Base-by-base conservation (phyloP, 2,329 filamentous ascomycete species). In the Fusarium sp. region DNA sequence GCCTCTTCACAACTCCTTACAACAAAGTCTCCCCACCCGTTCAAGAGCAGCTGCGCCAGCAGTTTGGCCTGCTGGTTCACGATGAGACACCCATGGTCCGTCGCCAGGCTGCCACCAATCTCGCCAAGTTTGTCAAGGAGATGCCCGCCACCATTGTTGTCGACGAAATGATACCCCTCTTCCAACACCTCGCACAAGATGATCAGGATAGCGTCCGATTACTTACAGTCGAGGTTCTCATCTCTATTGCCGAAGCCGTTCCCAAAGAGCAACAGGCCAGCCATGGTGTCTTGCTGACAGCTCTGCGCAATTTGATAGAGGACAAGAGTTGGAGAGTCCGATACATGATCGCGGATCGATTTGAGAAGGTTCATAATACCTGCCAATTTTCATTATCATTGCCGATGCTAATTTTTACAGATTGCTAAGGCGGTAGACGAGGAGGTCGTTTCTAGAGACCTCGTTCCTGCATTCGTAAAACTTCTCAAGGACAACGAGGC, bases 71-170 rank as follows among this genome's bases (percentile, higher is more conserved):
- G 79, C 89, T 99, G 59, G 96, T 99, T 72, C 95, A 98, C 83
- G 96, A 99, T 85, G 96, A 99, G 83, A 99, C 96, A 44, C 96
- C 96, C 49, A 99, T 99, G 96, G 96, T 99, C 74, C 92, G 96
- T 83, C 93, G 96, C 86, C 95, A 98, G 84, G 93, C 96, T 53
- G 96, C 96, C 70, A 98, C 94, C 83, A 96, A 98, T 84, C 88
- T 99, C 77, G 93, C 95, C 78, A 98, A 97, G 82, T 99, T 99
- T 80, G 93, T 98, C 79, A 97, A 97, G 86, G 94, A 96, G 83
- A 97, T 98, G 94, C 91, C 94, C 47, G 91, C 95, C 50, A 88
- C 92, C 64, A 91, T 97, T 77, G 94, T 98, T 77, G 94, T 99
- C 78, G 94, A 97, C 63, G 96, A 99, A 86, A 98, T 99, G 94